These are phyloP conservation scores for Allium cepa DNA, from an alignment of 106 monocot species.

Conservation along the genomic window DNA sequence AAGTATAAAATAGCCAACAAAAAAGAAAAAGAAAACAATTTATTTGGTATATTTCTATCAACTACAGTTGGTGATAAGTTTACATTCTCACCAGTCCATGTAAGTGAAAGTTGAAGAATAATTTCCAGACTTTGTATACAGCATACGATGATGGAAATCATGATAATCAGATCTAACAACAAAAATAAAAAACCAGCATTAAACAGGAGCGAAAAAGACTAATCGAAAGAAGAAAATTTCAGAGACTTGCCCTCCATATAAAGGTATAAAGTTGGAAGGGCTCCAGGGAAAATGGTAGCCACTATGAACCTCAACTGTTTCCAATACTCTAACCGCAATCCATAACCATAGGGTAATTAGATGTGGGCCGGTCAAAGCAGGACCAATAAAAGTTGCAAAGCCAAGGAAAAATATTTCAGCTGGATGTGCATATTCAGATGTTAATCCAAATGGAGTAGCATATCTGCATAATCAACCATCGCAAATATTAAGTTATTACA, in stretches of 20 bases:
- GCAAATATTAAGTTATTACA: not conserved
- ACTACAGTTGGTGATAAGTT: not conserved
- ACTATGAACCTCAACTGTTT: constrained; percentile 61
- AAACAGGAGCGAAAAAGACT: not conserved
- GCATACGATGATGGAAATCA: constrained; percentile 81
- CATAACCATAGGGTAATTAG: constrained; percentile 59
- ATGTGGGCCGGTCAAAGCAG: constrained; percentile 56
- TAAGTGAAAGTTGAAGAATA: constrained; percentile 67
- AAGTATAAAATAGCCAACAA: not conserved
- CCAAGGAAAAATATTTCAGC: constrained; percentile 62
- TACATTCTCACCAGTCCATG: constrained; percentile 56
- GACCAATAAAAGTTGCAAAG: constrained; percentile 54
- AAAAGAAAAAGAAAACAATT: not conserved
- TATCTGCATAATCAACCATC: constrained; percentile 11
- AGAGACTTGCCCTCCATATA: constrained; percentile 42
- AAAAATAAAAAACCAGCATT: not conserved
- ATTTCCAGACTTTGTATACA: constrained; percentile 82
- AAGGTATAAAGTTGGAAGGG: constrained; percentile 50
- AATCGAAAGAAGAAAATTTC: not conserved
- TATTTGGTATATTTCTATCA: not conserved
- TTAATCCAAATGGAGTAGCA: constrained; percentile 34
- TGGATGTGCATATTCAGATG: constrained; percentile 56
- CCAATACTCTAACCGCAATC: constrained; percentile 54
- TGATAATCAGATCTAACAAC: constrained; percentile 25
- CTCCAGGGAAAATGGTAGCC: constrained; percentile 65